These are phyloP conservation scores for Solanum chilense DNA, from an alignment of 257 asterid species.

Conservation along the genomic window DNA sequence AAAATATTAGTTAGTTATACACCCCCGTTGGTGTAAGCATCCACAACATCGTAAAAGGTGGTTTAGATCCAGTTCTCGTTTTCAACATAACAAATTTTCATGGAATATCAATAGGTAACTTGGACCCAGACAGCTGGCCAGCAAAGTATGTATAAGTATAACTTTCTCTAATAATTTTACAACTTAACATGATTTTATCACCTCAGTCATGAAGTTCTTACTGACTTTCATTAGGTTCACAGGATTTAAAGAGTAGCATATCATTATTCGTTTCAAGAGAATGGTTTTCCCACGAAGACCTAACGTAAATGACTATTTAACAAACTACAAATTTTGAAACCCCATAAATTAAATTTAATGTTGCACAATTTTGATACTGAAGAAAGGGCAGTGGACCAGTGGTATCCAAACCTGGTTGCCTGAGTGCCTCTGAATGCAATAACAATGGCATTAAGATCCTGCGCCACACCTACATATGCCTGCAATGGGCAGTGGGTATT, in stretches of 20 bases:
- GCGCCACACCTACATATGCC: conserved; percentile 91
- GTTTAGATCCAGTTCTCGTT: background rate
- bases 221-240: background rate
- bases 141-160: background rate
- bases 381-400: background rate
- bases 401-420: conserved; percentile 49
- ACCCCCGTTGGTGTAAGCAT: background rate
- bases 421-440: conserved; percentile 98
- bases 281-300: background rate
- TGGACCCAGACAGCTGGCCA: background rate
- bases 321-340: background rate
- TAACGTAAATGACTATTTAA: background rate
- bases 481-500: conserved; percentile 13
- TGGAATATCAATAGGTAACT: background rate
- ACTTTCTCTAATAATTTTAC: background rate
- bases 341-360: background rate
- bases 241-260: background rate
- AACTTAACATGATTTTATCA: background rate
- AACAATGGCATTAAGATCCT: conserved; percentile 68
- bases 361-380: background rate
- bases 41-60: background rate
- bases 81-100: background rate
- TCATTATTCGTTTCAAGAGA: background rate
- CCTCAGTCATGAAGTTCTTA: background rate
- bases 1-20: background rate